Conservation (phyloP, 1,139 yeast genomes). For the Suhomyces kunorum region DNA sequence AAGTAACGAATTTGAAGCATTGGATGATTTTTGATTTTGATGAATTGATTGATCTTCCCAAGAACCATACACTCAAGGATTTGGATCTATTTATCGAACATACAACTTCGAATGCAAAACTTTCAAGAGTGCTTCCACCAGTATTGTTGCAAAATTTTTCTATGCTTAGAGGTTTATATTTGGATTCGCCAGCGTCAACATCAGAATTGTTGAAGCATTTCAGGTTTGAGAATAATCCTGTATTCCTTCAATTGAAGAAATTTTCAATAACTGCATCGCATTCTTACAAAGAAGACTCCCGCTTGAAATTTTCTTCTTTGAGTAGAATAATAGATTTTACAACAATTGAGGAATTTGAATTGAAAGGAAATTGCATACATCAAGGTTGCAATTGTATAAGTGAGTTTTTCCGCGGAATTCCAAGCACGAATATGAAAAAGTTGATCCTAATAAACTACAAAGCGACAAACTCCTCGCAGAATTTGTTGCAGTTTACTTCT, state of each 20-base stretch:
- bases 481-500: constrained; percentile 24
- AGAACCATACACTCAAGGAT: constrained; percentile 21
- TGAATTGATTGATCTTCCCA: constrained; percentile 25
- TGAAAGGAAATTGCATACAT: constrained; percentile 27
- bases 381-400: constrained; percentile 26
- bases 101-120: constrained; percentile 6
- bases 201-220: constrained; percentile 18
- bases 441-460: constrained; percentile 29
- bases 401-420: constrained; percentile 24
- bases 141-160: constrained; percentile 4
- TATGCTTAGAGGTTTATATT: constrained; percentile 18
- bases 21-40: constrained; percentile 26
- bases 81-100: constrained; percentile 24
- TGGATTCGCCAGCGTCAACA: constrained; percentile 25
- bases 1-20: constrained; percentile 23
- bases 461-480: constrained; percentile 21
- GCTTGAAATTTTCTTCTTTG: constrained; percentile 17
- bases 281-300: constrained; percentile 20
- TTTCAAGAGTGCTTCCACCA: neutral
- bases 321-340: constrained; percentile 20
- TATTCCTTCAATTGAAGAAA: constrained; percentile 17
- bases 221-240: constrained; percentile 9
- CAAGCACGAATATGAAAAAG: constrained; percentile 16
- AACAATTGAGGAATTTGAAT: constrained; percentile 23
- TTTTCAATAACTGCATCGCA: constrained; percentile 25